Evolutionary conservation across 2,329 filamentous ascomycete species (phyloP), one percentile per base, ranked within the genome.

Genomic region (Fusarium domesticum): DNA sequence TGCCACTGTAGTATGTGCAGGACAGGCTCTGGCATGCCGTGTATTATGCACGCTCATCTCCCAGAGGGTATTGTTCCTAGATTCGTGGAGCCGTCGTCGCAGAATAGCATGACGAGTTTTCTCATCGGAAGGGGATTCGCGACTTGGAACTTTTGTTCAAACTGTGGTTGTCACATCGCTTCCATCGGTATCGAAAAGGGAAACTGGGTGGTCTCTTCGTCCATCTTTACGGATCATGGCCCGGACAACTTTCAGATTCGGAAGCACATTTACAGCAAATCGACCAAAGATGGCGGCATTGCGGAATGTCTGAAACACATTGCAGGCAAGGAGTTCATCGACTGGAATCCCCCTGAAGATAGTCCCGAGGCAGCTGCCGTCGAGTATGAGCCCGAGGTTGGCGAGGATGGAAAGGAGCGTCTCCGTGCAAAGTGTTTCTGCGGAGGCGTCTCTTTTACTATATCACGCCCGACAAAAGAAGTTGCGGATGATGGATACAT

Each of bases 1-100:
- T 76, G 73, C 52, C 68, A 72, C 47, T 76, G 73, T 59, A 69
- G 65, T 50, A 53, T 70, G 20, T 76, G 73, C 40, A 70, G 73
- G 28, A 66, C 67, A 43, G 63, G 62, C 3, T 66, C 70, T 30
- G 73, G 73, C 15, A 64, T 66, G 1, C 64, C 72, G 35, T 65
- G 66, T 51, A 60, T 65, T 48, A 73, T 75, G 48, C 72, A 75
- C 57, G 56, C 69, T 2, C 32, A 50, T 1, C 55, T 76, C 1
- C 66, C 68, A 0, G 35, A 47, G 3, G 66, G 63, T 4, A 38
- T 70, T 6, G 48, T 51, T 14, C 70, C 69, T 4, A 59, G 59
- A 5, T 75, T 72, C 54, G 58, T 72, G 37, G 58, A 64, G 1
- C 69, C 70, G 1, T 74, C 70, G 0, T 66, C 60, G 2, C 53